A percentile compares a stretch with the other conserved stretches of the same genome.
These are phyloP conservation scores for Myxozyma lipomycoides DNA, from an alignment of 805 yeast genomes.

Conservation along the genomic window DNA sequence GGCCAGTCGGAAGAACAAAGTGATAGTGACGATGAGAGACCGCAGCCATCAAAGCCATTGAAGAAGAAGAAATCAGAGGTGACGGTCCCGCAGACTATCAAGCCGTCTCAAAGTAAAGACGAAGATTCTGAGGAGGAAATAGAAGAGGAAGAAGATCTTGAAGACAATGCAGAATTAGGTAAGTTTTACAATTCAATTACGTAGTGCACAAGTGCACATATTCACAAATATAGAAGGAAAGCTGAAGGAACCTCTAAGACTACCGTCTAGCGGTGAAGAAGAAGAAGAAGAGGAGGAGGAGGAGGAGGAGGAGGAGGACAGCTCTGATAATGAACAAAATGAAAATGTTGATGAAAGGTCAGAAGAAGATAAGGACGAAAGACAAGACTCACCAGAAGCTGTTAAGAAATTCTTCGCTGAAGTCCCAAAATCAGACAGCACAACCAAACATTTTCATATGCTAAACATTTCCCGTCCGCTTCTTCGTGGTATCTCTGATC, in stretches of 20 bases:
- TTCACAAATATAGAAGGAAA: constrained; percentile 36
- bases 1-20: constrained; percentile 33
- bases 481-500: constrained; percentile 69
- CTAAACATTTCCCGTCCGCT: constrained; percentile 86
- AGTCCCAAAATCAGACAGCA: constrained; percentile 50
- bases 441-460: constrained; percentile 66
- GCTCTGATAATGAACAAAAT: constrained; percentile 38
- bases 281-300: constrained; percentile 33
- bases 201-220: constrained; percentile 31
- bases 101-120: too few relatives aligned
- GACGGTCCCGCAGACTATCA: too few relatives aligned
- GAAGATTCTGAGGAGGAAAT: too few relatives aligned
- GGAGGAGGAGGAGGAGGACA: constrained; percentile 33
- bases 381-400: constrained; percentile 73
- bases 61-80: too few relatives aligned
- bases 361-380: constrained; percentile 35
- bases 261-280: constrained; percentile 27
- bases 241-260: constrained; percentile 33
- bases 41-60: too few relatives aligned
- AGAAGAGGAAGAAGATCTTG: constrained; percentile 2
- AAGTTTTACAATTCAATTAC: too few relatives aligned
- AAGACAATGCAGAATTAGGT: too few relatives aligned
- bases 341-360: constrained; percentile 38
- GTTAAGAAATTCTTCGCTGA: constrained; percentile 73
- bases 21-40: constrained; percentile 37